Conservation (phyloP, 78 protist genomes). For the Dictyostelium intermedium region DNA sequence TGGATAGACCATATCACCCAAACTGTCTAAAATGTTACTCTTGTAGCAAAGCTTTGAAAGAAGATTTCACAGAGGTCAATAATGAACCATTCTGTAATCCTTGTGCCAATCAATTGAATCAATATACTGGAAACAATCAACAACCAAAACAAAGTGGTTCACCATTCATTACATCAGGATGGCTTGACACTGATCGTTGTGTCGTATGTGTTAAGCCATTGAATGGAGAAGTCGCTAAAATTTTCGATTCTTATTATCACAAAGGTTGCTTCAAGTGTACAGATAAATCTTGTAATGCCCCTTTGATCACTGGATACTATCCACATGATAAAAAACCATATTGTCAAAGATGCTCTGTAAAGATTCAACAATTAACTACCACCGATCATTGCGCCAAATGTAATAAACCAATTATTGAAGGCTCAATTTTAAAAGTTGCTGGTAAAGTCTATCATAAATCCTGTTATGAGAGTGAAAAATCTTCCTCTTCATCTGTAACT, state of each 20-base stretch:
- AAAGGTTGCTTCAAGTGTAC: slow-evolving; percentile 52
- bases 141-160: neutral
- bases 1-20: slow-evolving; percentile 25
- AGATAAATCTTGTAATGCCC: neutral
- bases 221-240: slow-evolving; percentile 22
- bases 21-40: slow-evolving; percentile 23
- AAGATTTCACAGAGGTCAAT: slow-evolving; percentile 17
- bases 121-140: neutral
- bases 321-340: slow-evolving; percentile 28
- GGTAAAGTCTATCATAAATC: slow-evolving; percentile 18
- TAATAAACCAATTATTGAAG: slow-evolving; percentile 18
- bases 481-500: neutral
- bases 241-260: neutral
- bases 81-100: slow-evolving; percentile 42
- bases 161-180: slow-evolving; percentile 8
- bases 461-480: slow-evolving; percentile 20
- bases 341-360: slow-evolving; percentile 14
- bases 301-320: slow-evolving; percentile 33
- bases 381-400: slow-evolving; percentile 10
- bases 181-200: slow-evolving; percentile 34
- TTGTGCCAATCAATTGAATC: neutral
- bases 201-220: neutral
- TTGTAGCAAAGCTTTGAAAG: slow-evolving; percentile 15
- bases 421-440: slow-evolving; percentile 8
- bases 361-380: neutral